These are phyloP conservation scores for Alternaria sp. DNA, from an alignment of 2,329 filamentous ascomycete species.

Conservation along the genomic window DNA sequence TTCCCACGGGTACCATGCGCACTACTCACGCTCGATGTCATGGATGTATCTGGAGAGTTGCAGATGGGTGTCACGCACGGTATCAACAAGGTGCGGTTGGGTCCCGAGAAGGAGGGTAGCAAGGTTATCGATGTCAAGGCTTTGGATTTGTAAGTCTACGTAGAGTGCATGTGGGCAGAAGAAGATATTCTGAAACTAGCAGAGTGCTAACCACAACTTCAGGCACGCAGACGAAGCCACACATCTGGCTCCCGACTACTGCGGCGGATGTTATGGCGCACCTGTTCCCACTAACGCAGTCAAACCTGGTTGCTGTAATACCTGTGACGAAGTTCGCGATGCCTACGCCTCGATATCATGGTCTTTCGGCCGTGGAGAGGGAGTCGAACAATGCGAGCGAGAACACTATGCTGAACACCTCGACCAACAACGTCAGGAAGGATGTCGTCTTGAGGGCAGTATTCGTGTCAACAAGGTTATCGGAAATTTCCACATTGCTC, in stretches of 20 bases:
- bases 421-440: conserved; percentile 86
- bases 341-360: conserved; percentile 89
- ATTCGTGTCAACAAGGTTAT: conserved; percentile 98
- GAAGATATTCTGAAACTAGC: neutral
- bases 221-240: conserved; percentile 72
- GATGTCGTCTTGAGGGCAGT: conserved; percentile 90
- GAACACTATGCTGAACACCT: conserved; percentile 93
- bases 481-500: conserved; percentile 98
- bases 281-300: conserved; percentile 71
- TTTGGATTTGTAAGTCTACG: conserved; percentile 49
- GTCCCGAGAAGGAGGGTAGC: conserved; percentile 76
- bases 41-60: conserved; percentile 98
- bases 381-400: conserved; percentile 92
- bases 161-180: neutral
- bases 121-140: conserved; percentile 53
- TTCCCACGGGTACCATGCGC: conserved; percentile 96
- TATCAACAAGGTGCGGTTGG: conserved; percentile 86
- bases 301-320: conserved; percentile 94
- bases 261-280: conserved; percentile 91
- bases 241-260: conserved; percentile 91
- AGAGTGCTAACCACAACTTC: conserved; percentile 16
- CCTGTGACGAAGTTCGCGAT: conserved; percentile 94
- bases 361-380: conserved; percentile 92
- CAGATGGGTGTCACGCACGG: conserved; percentile 94
- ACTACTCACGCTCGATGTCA: conserved; percentile 94